phyloP scores from a whole-genome alignment of 1,139 yeast genomes.

The Pichia sp. region DNA sequence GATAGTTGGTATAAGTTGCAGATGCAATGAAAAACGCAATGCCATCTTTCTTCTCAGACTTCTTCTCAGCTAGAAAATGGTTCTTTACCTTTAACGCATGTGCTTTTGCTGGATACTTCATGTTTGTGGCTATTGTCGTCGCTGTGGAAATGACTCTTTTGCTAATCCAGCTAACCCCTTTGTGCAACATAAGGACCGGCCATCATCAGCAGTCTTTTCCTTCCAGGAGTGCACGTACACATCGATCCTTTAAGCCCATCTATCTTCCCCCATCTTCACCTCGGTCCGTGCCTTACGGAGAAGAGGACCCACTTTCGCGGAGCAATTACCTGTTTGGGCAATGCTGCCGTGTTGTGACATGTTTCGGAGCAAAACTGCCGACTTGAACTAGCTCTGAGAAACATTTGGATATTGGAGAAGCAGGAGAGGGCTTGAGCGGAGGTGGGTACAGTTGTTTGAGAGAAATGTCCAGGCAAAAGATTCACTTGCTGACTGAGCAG shows the following conservation, averaged over 20 bases:
- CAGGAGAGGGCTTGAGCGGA: neutral
- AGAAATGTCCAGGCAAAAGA: neutral
- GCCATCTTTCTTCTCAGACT: conserved; percentile 15
- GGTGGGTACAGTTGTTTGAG: neutral
- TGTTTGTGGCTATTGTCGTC: neutral
- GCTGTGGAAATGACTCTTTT: neutral
- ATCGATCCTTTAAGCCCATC: no score
- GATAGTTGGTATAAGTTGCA: conserved; percentile 54
- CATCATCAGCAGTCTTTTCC: neutral
- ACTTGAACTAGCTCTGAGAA: neutral
- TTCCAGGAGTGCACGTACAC: no score
- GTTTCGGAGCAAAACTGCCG: neutral
- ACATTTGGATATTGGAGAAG: neutral
- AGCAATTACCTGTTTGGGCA: neutral
- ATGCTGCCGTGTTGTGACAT: neutral
- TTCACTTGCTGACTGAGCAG: neutral
- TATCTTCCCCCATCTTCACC: neutral
- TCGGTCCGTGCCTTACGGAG: neutral
- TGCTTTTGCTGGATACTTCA: conserved; percentile 68
- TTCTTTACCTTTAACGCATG: conserved; percentile 55
- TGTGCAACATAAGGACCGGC: neutral
- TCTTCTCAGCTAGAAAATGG: conserved; percentile 37
- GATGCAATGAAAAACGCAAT: conserved; percentile 57
- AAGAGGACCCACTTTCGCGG: neutral
- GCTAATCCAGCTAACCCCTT: neutral